Evolutionary conservation across 371 early-diverging fungal species (phyloP), one percentile per base, ranked within the genome.

Genomic region (Quaeritorhiza haematococci): DNA sequence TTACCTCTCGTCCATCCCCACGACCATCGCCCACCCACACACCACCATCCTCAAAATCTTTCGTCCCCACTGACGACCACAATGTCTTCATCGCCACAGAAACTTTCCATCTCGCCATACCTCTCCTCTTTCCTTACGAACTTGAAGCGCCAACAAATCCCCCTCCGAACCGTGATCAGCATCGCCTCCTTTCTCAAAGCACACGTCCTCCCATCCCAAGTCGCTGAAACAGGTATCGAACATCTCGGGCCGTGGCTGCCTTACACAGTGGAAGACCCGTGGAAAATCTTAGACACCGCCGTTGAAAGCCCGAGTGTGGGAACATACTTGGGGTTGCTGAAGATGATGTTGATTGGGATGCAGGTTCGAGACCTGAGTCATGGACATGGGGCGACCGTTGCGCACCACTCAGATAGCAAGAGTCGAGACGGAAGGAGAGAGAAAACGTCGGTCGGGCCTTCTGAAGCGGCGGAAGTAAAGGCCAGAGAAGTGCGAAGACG

Each of bases 271-370:
- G 68, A 68, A 28, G 66, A 72, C 56, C 72, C 72, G 3, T 63
- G 56, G 52, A 53, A 61, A 5, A 30, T 72, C 19, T 49, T 68
- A 50, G 60, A 66, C 6, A 21, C 47, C 33, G 35, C 61, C 8
- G 55, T 59, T 28, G 72, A 72, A 55, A 64, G 60, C 49, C 72
- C 72, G 23, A 65, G 63, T 21, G 35, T 68, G 13, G 72, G 72
- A 27, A 60, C 68, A 41, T 59, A 33, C 19, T 23, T 66, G 33
- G 58, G 60, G 28, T 53, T 72, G 15, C 48, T 44, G 15, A 66
- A 60, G 48, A 63, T 61, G 59, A 64, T 63, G 8, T 32, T 71
- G n/a, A n/a, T n/a, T n/a, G n/a, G n/a, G n/a, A n/a, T n/a, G n/a
- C n/a, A n/a, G n/a, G n/a, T n/a, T n/a, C n/a, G n/a, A n/a, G n/a